A percentile compares a stretch with the other conserved stretches of the same genome.
These are phyloP conservation scores for Hymenoscyphus albidus DNA, from an alignment of 2,329 filamentous ascomycete genomes.

Conservation along the genomic window DNA sequence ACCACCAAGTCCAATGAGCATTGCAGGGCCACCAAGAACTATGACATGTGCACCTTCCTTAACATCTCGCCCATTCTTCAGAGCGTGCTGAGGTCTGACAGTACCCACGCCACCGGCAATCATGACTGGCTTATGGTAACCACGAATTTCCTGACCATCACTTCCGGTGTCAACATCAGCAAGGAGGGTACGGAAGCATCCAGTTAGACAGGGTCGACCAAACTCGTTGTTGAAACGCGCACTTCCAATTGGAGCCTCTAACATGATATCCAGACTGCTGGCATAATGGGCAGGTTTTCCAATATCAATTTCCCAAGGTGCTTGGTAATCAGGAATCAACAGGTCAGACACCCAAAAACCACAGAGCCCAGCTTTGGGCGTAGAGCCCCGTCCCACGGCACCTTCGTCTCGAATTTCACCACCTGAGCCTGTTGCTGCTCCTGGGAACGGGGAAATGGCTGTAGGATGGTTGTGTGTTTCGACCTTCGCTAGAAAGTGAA, in stretches of 20 bases:
- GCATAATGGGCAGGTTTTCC: slow-evolving; percentile 90
- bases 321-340: slow-evolving; percentile 74
- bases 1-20: slow-evolving; percentile 95
- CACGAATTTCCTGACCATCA: slow-evolving; percentile 64
- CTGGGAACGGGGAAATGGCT: slow-evolving; percentile 87
- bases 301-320: slow-evolving; percentile 88
- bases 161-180: slow-evolving; percentile 60
- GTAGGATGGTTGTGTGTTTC: slow-evolving; percentile 98
- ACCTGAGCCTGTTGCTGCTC: slow-evolving; percentile 90
- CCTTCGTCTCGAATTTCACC: slow-evolving; percentile 96
- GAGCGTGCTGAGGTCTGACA: slow-evolving; percentile 82
- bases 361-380: slow-evolving; percentile 84
- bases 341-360: slow-evolving; percentile 97
- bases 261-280: slow-evolving; percentile 93
- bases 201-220: slow-evolving; percentile 80
- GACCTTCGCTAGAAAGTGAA: slow-evolving; percentile 89
- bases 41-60: slow-evolving; percentile 85
- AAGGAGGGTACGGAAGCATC: slow-evolving; percentile 88
- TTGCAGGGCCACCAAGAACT: slow-evolving; percentile 90
- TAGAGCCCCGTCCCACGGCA: slow-evolving; percentile 87
- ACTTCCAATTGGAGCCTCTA: slow-evolving; percentile 92
- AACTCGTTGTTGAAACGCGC: slow-evolving; percentile 98
- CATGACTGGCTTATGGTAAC: slow-evolving; percentile 98
- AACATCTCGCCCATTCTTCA: slow-evolving; percentile 78
- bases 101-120: slow-evolving; percentile 94